These are phyloP conservation scores for Rhytidiadelphus loreus DNA, from an alignment of 225 moss, liverwort and hornwort genomes.

Conservation along the genomic window DNA sequence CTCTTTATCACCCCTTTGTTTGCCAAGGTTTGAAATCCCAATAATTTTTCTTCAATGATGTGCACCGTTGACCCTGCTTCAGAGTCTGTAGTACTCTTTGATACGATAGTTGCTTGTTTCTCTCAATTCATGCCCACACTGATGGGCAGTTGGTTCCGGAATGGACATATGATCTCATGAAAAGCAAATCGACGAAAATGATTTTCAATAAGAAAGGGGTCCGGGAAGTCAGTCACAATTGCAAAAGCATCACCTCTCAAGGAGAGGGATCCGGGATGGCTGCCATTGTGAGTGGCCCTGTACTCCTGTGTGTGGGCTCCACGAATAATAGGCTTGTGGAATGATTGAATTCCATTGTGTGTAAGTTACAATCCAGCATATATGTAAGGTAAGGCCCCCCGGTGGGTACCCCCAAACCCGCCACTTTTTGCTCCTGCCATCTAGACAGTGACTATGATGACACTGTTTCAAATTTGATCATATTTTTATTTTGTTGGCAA, in stretches of 20 bases:
- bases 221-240: no score
- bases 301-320: neutral
- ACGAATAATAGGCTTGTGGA: neutral
- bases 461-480: neutral
- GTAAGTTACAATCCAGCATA: no score
- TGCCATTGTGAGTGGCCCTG: no score
- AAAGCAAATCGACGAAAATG: neutral
- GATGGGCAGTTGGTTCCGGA: neutral
- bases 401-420: neutral
- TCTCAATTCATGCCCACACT: neutral
- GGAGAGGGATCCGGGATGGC: neutral
- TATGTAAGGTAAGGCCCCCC: no score
- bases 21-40: neutral
- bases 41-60: neutral
- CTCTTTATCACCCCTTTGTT: neutral
- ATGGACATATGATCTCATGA: neutral
- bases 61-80: neutral
- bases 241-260: neutral
- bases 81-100: no score
- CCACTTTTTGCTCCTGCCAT: neutral
- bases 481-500: neutral
- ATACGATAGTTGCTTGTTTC: neutral
- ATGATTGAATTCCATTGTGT: neutral
- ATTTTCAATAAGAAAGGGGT: neutral
- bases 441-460: no score